These are phyloP conservation scores for Tolypocladium nubicola DNA, from an alignment of 2,329 filamentous ascomycete genomes.

Conservation along the genomic window DNA sequence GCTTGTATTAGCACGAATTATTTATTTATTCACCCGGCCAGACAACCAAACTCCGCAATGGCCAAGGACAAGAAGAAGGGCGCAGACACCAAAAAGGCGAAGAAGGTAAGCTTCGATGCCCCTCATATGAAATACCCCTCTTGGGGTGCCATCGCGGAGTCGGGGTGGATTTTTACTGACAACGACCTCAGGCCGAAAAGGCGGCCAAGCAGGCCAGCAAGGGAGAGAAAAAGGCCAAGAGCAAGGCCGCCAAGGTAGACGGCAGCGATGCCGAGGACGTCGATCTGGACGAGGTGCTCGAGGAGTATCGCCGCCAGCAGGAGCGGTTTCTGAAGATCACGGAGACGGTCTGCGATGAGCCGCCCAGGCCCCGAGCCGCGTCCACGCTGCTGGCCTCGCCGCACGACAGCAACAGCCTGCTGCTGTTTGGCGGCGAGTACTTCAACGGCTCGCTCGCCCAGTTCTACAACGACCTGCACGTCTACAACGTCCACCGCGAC, in stretches of 20 bases:
- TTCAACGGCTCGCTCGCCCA: conserved; percentile 83
- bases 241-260: conserved; percentile 56
- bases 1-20: neutral
- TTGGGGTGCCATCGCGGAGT: neutral
- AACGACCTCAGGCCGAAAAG: conserved; percentile 40
- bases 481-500: conserved; percentile 71
- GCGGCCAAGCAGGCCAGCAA: conserved; percentile 79
- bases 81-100: conserved; percentile 38
- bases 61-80: conserved; percentile 43
- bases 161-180: neutral
- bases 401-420: conserved; percentile 73
- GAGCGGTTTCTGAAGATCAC: conserved; percentile 92
- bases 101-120: conserved; percentile 24
- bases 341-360: conserved; percentile 58
- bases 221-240: conserved; percentile 74
- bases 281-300: conserved; percentile 85
- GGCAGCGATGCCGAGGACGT: conserved; percentile 88
- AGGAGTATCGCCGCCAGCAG: conserved; percentile 86
- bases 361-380: conserved; percentile 70
- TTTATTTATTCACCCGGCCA: neutral
- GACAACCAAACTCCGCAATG: conserved; percentile 20
- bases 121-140: neutral
- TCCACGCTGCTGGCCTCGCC: conserved; percentile 78
- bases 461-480: conserved; percentile 56
- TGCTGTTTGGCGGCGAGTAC: conserved; percentile 91